Evolutionary conservation across 2,329 filamentous ascomycete species (phyloP), one percentile per base, ranked within the genome.

Genomic region (Colletotrichum noveboracense): DNA sequence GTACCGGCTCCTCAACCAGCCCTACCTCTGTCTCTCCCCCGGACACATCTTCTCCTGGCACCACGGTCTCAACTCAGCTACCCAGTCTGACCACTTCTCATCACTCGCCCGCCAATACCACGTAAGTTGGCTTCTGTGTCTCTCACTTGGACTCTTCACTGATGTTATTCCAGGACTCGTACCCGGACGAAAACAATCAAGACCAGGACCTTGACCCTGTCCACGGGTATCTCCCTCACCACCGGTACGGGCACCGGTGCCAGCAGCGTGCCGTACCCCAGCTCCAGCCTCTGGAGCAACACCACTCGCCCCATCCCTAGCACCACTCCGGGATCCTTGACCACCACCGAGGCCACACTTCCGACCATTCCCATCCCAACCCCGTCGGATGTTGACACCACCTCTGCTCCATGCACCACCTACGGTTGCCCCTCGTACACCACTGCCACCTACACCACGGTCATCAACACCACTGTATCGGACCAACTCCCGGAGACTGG

Each of bases 401-500:
- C 64, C 7, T 30, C 28, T 7, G 52, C 64, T 30, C 48, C 64
- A 8, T 70, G 67, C 55, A 70, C 56, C 34, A 70, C 36, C 5
- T 70, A 70, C n/a, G 67, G 67, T 13, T 70, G 67, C 26, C 43
- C 14, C 9, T 74, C 74, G 7, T 65, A 76, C 43, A 69, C 70
- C 3, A 36, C 66, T 14, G 38, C 34, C n/a, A 76, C 70, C 3
- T 68, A 74, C 70, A 69, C 74, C n/a, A 76, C 74, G 2, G 58
- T 66, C 14, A 58, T 69, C 58, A 76, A 76, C 43, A 69, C 70
- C 21, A 76, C 74, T 0, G 70, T 76, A 6, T 76, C 74, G 1
- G 66, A 65, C 18, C 74, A 76, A 48, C 58, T 73, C 1, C 70
- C 74, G 2, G 74, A 38, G 14, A 13, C 48, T 8, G 61, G 70